Percentiles rank a stretch among this genome's conserved stretches.
Evolutionary conservation across 768 basidiomycete genomes (phyloP).

Genomic region (Auricularia auricula-judae): DNA sequence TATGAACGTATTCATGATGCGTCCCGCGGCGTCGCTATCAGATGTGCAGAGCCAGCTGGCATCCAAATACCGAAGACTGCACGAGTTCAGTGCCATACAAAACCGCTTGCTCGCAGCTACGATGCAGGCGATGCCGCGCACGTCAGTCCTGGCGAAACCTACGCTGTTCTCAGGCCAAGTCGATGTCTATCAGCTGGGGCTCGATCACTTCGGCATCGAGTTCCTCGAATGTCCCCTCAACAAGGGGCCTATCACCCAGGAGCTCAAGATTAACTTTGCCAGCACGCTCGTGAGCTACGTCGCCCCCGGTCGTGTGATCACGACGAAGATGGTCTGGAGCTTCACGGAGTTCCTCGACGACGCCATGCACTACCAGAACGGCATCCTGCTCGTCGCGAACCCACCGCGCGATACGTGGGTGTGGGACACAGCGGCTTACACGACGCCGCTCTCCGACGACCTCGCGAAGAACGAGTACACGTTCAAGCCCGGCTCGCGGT

Average conservation of each 20-base stretch:
- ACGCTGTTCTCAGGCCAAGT: constrained; percentile 9
- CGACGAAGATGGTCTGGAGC: constrained; percentile 10
- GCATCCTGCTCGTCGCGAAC: constrained; percentile 7
- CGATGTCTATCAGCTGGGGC: constrained; percentile 7
- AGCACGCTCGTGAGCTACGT: neutral
- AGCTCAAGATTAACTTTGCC: neutral
- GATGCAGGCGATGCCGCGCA: constrained; percentile 6
- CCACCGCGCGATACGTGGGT: neutral
- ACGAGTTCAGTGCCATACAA: constrained; percentile 7
- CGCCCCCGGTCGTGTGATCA: constrained; percentile 1
- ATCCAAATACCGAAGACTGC: neutral
- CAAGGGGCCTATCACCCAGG: neutral
- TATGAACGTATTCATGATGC: constrained; percentile 10
- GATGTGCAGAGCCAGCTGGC: neutral
- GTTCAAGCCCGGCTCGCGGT: neutral
- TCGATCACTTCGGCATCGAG: constrained; percentile 4
- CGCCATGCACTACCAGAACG: constrained; percentile 9
- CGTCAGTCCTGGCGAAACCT: constrained; percentile 1
- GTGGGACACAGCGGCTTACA: neutral
- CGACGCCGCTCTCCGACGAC: neutral
- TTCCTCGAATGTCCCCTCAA: neutral
- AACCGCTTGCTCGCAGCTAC: constrained; percentile 8
- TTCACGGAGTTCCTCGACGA: constrained; percentile 6
- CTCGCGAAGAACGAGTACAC: neutral
- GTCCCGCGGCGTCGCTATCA: neutral